Evolutionary conservation across 257 asterid species (phyloP), one percentile per base, ranked within the genome.

Genomic region (Solanum paucissectum): DNA sequence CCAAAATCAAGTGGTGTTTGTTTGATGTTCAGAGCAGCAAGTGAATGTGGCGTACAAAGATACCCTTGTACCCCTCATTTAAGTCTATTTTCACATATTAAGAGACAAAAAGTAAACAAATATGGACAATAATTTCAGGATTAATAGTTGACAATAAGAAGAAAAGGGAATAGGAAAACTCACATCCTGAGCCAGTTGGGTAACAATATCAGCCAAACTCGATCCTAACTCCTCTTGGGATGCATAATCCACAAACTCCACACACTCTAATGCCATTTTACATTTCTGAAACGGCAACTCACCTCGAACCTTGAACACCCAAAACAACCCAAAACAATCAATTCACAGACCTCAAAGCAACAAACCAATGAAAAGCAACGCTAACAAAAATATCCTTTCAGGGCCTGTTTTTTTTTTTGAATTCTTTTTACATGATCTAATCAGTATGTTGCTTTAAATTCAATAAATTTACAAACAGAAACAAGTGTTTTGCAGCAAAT

Each of bases 151-250:
- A 84, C 52, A 66, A 29, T 13, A 60, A 62, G 32, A 52, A 69
- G 71, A 83, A 89, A 87, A 71, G 21, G 87, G 27, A 34, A 33
- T 8, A 79, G 60, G 11, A 49, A 69, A 90, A 90, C 98, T 93
- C 89, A 97, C 99, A 84, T 97, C 99, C 92, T 95, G 99, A 88
- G 98, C 98, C 94, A 97, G 92, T 90, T 95, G 99, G 73, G 98
- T 88, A 86, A 97, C 95, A 90, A 97, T 92, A 93, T 97, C 99
- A 27, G 99, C 99, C 88, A 97, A 94, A 93, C 93, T 92, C 20
- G 99, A 97, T 84, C 98, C 98, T n/a, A 96, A 87, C 89, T 95
- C 99, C 85, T 89, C 98, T 40, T 94, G 98, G 3, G 94, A 93
- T 66, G 90, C 92, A 86, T 92, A 90, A 85, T 96, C 99, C 66